Evolutionary conservation across 2,329 filamentous ascomycete species (phyloP).

Genomic region (Cladophialophora yegresii): DNA sequence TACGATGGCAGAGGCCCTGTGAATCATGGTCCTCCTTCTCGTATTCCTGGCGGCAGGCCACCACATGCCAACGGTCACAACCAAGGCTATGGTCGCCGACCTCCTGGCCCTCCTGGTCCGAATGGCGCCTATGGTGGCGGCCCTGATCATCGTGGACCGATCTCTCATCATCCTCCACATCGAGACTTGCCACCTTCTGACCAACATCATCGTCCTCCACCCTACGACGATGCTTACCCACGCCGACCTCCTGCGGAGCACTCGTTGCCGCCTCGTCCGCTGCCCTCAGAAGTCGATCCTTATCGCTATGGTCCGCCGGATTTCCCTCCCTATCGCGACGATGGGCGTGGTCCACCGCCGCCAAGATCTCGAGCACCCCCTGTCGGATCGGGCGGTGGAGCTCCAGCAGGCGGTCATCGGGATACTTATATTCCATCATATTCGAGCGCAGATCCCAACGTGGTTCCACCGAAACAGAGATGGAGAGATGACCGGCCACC

Average conservation of each 20-base stretch:
- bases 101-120: slow-evolving; percentile 19
- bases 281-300: slow-evolving; percentile 24
- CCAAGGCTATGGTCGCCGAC: slow-evolving; percentile 21
- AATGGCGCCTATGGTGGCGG: slow-evolving; percentile 30
- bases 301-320: slow-evolving; percentile 28
- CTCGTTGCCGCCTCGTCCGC: slow-evolving; percentile 30
- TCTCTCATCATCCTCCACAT: slow-evolving; percentile 15
- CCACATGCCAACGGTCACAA: slow-evolving; percentile 36
- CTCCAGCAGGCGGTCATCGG: slow-evolving; percentile 20
- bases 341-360: slow-evolving; percentile 31
- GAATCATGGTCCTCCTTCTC: slow-evolving; percentile 42
- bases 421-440: slow-evolving; percentile 38
- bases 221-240: slow-evolving; percentile 32
- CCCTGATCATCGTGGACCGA: slow-evolving; percentile 27
- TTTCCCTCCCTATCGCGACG: slow-evolving; percentile 32
- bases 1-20: slow-evolving; percentile 37
- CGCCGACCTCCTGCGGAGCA: slow-evolving; percentile 30
- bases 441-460: slow-evolving; percentile 33
- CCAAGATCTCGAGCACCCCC: slow-evolving; percentile 24
- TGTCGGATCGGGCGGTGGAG: background rate
- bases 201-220: slow-evolving; percentile 25
- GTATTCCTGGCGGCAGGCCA: slow-evolving; percentile 42
- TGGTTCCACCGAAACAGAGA: slow-evolving; percentile 13
- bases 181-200: slow-evolving; percentile 31
- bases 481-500: slow-evolving; percentile 24